These are phyloP conservation scores for Tylopilus plumbeoviolaceoides DNA, from an alignment of 768 basidiomycete genomes.

Conservation along the genomic window DNA sequence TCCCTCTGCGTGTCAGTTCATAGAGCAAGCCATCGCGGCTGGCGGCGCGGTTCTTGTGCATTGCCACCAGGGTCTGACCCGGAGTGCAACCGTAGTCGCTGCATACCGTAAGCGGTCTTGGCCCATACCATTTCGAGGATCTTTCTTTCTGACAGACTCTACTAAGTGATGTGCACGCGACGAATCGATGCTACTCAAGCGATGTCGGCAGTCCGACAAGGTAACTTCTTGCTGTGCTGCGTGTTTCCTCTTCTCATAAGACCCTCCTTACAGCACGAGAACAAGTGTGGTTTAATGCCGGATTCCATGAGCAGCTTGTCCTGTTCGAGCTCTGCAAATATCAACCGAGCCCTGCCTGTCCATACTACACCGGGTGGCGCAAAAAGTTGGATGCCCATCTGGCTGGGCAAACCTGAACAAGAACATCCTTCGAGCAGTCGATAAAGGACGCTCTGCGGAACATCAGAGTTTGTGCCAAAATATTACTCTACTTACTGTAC, in stretches of 20 bases:
- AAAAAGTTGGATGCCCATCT: slow-evolving; percentile 49
- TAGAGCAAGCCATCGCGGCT: slow-evolving; percentile 53
- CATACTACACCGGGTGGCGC: slow-evolving; percentile 67
- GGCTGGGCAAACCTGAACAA: slow-evolving; percentile 24
- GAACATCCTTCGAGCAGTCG: not conserved
- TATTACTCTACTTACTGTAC: slow-evolving; percentile 19
- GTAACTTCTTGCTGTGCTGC: slow-evolving; percentile 32
- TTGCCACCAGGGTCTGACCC: slow-evolving; percentile 61
- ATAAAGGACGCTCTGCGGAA: slow-evolving; percentile 6
- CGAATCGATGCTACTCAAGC: slow-evolving; percentile 55
- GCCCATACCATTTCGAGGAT: not conserved
- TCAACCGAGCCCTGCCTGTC: slow-evolving; percentile 52
- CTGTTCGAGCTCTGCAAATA: slow-evolving; percentile 73
- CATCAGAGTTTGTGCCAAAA: slow-evolving; percentile 6
- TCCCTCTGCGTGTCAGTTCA: slow-evolving; percentile 63
- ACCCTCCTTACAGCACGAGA: slow-evolving; percentile 49
- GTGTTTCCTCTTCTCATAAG: slow-evolving; percentile 2
- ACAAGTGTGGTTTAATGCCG: slow-evolving; percentile 76
- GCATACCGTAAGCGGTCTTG: slow-evolving; percentile 59
- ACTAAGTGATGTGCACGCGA: slow-evolving; percentile 62
- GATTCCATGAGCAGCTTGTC: slow-evolving; percentile 75
- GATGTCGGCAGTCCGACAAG: slow-evolving; percentile 55
- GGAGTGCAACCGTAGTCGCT: slow-evolving; percentile 67
- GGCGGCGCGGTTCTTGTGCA: slow-evolving; percentile 65
- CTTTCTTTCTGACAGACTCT: slow-evolving; percentile 11